These are phyloP conservation scores for Pulicaria dysenterica DNA, from an alignment of 129 eudicot species.

Conservation along the genomic window DNA sequence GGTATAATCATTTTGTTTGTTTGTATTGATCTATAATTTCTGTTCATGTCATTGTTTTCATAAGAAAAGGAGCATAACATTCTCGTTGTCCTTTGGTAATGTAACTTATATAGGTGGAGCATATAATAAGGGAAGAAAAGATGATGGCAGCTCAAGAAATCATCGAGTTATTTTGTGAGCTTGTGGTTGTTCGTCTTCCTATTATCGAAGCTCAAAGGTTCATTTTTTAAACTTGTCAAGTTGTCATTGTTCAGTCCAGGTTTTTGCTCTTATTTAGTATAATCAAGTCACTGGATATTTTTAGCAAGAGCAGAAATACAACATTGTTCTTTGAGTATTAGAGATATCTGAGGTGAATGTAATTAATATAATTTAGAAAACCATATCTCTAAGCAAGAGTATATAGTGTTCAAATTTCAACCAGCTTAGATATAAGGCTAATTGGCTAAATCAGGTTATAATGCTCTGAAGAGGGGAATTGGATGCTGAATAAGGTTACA, in stretches of 20 bases:
- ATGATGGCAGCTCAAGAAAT: conserved; percentile 99
- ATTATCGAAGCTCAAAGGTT: conserved; percentile 94
- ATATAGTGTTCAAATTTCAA: background rate
- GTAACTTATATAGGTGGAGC: conserved; percentile 68
- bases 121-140: conserved; percentile 92
- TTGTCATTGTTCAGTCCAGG: background rate
- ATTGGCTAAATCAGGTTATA: background rate
- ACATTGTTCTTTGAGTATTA: background rate
- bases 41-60: background rate
- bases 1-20: conserved; percentile 36
- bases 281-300: background rate
- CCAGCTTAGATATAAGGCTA: background rate
- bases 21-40: background rate
- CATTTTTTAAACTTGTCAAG: background rate
- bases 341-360: conserved; percentile 12
- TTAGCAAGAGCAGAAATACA: background rate
- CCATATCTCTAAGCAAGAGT: background rate
- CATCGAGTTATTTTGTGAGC: conserved; percentile 91
- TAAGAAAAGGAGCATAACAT: background rate
- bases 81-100: conserved; percentile 7
- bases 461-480: background rate
- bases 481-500: background rate
- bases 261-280: background rate
- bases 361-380: background rate
- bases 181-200: conserved; percentile 89